These are phyloP conservation scores for Neocucurbitaria cava DNA, from an alignment of 2,329 filamentous ascomycete genomes.

Conservation along the genomic window DNA sequence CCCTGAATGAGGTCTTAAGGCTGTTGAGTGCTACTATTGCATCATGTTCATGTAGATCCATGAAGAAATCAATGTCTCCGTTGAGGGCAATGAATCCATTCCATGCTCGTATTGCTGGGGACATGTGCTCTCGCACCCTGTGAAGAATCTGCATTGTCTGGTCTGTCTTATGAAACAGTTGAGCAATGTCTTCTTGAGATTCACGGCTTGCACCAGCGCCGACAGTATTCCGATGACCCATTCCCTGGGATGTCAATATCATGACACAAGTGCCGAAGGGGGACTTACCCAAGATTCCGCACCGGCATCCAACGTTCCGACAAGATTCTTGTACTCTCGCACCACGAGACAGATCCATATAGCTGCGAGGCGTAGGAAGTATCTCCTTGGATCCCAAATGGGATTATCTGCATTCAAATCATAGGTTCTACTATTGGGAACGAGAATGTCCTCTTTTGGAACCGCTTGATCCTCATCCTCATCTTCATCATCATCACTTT, in stretches of 20 bases:
- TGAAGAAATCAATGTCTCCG: background rate
- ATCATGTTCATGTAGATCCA: background rate
- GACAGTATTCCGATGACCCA: background rate
- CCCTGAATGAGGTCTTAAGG: background rate
- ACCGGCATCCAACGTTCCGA: slow-evolving; percentile 9
- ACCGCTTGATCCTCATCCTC: background rate
- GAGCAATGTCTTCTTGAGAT: background rate
- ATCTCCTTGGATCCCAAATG: slow-evolving; percentile 15
- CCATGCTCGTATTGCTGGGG: background rate
- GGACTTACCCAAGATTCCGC: slow-evolving; percentile 6
- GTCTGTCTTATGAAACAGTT: background rate
- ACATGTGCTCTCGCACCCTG: background rate
- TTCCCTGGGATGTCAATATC: background rate
- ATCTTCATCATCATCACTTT: background rate
- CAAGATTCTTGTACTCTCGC: slow-evolving; percentile 6
- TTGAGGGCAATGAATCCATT: background rate
- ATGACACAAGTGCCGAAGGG: too few species aligned
- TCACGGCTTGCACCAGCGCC: background rate
- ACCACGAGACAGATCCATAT: slow-evolving; percentile 3
- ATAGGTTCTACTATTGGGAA: background rate
- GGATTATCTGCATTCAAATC: background rate
- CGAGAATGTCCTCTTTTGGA: background rate
- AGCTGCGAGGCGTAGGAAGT: slow-evolving; percentile 9
- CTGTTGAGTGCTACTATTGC: background rate
- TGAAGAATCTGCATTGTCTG: background rate